Evolutionary conservation across 768 basidiomycete genomes (phyloP), one percentile per base, ranked within the genome.

Genomic region (Sporobolomyces pararoseus): DNA sequence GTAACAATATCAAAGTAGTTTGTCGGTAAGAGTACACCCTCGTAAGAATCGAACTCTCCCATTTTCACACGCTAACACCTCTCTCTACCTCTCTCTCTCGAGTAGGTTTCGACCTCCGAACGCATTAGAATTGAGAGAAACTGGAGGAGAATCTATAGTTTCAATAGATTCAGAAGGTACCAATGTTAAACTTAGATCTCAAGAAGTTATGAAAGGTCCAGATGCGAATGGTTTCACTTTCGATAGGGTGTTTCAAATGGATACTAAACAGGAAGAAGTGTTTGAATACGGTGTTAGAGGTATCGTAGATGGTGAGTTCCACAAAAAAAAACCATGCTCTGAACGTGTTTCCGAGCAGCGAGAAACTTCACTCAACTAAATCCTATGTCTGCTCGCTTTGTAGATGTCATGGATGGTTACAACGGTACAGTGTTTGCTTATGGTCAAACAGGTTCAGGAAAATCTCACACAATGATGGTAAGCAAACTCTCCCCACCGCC

Each of bases 271-370:
- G 79, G 82, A 86, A 63, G 92, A 97, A 80, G 92, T 99, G 54
- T 99, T 97, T 79, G 94, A 98, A 80, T 99, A 96, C 79, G 96
- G 96, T 62, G 91, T 99, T 47, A 95, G 93, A 80, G 95, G 93
- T 71, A 95, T 94, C 77, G 93, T 96, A 31, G 90, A 89, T 84
- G 91, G 91, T 91, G 31, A 57, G 77, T 63, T 49, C n/a, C n/a
- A 44, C 42, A 44, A n/a, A n/a, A n/a, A n/a, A n/a, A n/a, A n/a
- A n/a, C n/a, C n/a, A n/a, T n/a, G n/a, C n/a, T n/a, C n/a, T n/a
- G n/a, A n/a, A n/a, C n/a, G n/a, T n/a, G n/a, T n/a, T n/a, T n/a
- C n/a, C n/a, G n/a, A n/a, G n/a, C n/a, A n/a, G n/a, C n/a, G n/a
- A n/a, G n/a, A n/a, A n/a, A n/a, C 39, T 42, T 42, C 39, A 9